These are phyloP conservation scores for Paragyromitra xinjiangensis DNA, from an alignment of 495 filamentous ascomycete genomes.

Conservation along the genomic window DNA sequence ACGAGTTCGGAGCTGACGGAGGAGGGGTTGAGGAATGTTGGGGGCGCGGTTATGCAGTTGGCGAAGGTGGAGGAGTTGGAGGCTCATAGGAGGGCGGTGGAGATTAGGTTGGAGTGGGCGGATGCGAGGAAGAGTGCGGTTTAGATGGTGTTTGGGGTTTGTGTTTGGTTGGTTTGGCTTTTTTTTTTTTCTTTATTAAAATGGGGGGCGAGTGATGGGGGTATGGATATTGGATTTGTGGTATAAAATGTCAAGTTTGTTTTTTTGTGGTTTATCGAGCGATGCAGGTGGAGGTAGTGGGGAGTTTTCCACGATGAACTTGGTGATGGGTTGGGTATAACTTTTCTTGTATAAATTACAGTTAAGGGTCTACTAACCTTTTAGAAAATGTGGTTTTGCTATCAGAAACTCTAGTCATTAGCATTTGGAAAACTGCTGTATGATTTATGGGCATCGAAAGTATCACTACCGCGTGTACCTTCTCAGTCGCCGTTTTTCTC, in stretches of 20 bases:
- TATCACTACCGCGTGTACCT: too few relatives aligned
- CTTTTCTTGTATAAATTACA: too few relatives aligned
- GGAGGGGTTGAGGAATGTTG: conserved; percentile 82
- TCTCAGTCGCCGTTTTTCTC: too few relatives aligned
- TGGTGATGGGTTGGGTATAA: neutral
- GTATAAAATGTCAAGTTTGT: conserved; percentile 3
- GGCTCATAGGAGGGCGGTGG: conserved; percentile 90
- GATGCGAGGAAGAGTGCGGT: conserved; percentile 13
- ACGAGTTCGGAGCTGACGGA: conserved; percentile 88
- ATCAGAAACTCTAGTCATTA: too few relatives aligned
- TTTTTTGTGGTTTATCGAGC: neutral
- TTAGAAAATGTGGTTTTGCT: too few relatives aligned
- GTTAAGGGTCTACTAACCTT: too few relatives aligned
- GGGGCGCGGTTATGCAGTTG: conserved; percentile 88
- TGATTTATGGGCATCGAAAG: too few relatives aligned
- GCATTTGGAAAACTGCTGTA: too few relatives aligned
- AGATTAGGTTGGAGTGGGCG: conserved; percentile 73
- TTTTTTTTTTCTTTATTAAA: neutral
- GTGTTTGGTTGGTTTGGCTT: neutral
- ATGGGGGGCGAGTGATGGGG: neutral
- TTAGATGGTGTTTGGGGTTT: neutral
- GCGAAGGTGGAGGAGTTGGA: conserved; percentile 95
- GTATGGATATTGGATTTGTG: neutral
- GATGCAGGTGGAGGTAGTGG: too few relatives aligned
- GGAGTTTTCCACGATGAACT: too few relatives aligned